These are phyloP conservation scores for Pleurozium schreberi DNA, from an alignment of 225 moss, liverwort and hornwort genomes.

Conservation along the genomic window DNA sequence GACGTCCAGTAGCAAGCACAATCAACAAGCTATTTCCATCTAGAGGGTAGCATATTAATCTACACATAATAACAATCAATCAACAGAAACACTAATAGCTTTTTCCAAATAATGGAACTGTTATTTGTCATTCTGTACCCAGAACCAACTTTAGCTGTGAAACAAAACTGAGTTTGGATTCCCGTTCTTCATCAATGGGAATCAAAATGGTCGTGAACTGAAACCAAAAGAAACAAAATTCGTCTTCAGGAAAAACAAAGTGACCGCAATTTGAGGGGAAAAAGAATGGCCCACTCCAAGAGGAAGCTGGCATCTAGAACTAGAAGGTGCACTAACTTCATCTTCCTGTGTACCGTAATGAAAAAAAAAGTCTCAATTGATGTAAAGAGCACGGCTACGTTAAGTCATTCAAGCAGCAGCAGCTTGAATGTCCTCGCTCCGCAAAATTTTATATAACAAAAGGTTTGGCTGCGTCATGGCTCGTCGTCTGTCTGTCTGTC, in stretches of 20 bases:
- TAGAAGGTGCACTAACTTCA: conserved; percentile 19
- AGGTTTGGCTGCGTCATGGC: background rate
- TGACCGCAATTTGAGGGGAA: background rate
- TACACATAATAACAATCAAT: background rate
- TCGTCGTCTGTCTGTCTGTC: no score
- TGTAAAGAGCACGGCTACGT: background rate
- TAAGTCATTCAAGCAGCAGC: background rate
- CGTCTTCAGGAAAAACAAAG: background rate
- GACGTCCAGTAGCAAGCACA: background rate
- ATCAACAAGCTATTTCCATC: no score
- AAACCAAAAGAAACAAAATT: background rate
- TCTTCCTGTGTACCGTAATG: background rate
- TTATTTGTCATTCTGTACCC: background rate
- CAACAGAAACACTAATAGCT: background rate
- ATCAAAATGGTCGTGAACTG: background rate
- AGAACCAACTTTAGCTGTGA: background rate
- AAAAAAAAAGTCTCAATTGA: background rate
- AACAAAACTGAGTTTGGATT: background rate
- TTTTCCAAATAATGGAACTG: background rate
- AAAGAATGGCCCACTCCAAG: background rate
- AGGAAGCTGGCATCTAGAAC: conserved; percentile 29
- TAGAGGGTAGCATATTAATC: background rate
- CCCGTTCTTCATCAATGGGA: background rate
- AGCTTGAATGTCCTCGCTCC: background rate
- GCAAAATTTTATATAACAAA: conserved; percentile 23